Evolutionary conservation across 768 basidiomycete species (phyloP).

Genomic region (Boletus insuetus): DNA sequence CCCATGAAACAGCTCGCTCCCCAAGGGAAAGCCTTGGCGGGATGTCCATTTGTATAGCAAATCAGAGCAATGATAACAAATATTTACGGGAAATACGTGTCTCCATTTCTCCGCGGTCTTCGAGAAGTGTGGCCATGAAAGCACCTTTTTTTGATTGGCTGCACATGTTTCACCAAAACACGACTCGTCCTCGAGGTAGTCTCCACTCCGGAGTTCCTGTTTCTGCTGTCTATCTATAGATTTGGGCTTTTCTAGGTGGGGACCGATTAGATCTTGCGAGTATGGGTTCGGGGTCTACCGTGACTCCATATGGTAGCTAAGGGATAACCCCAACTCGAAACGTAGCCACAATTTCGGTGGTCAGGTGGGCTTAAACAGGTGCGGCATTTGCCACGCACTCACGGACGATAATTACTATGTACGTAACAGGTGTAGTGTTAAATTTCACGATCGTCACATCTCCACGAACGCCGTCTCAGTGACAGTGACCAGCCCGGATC

Average conservation of each 20-base stretch:
- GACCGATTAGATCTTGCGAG: conserved; percentile 18
- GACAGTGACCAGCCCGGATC: conserved; percentile 20
- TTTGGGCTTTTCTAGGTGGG: conserved; percentile 4
- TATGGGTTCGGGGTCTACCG: conserved; percentile 15
- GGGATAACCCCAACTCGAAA: conserved; percentile 13
- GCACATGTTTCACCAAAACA: conserved; percentile 23
- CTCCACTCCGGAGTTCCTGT: conserved; percentile 26
- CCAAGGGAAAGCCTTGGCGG: conserved; percentile 34
- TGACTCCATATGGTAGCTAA: conserved; percentile 12
- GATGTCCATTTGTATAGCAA: conserved; percentile 27
- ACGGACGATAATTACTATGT: conserved; percentile 19
- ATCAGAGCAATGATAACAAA: conserved; percentile 9
- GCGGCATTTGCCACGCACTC: conserved; percentile 9
- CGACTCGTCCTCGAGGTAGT: conserved; percentile 19
- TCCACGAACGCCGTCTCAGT: conserved; percentile 19
- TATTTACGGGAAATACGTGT: conserved; percentile 6
- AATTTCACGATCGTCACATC: conserved; percentile 21
- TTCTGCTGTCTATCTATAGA: conserved; percentile 31
- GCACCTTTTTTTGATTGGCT: conserved; percentile 13
- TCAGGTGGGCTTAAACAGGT: conserved; percentile 14
- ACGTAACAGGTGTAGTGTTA: conserved; percentile 18
- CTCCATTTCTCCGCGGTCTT: conserved; percentile 24
- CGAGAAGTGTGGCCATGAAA: conserved; percentile 3
- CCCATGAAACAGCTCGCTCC: conserved; percentile 28
- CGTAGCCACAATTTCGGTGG: conserved; percentile 5